Evolutionary conservation across 805 yeast genomes (phyloP), one percentile per base, ranked within the genome.

Genomic region (Wickerhamiella occidentalis): DNA sequence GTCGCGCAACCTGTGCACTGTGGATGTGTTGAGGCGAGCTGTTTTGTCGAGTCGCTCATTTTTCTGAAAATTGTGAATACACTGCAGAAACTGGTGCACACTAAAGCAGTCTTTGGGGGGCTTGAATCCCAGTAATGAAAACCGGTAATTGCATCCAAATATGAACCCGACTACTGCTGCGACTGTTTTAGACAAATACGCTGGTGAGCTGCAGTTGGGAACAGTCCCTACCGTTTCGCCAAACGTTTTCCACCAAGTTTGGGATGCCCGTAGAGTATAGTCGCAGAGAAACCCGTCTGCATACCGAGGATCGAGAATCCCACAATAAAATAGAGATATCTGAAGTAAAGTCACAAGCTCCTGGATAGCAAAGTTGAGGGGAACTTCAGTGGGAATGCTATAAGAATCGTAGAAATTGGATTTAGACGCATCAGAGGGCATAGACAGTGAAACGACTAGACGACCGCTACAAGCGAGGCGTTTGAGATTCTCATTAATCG

Each of bases 251-350:
- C 97, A 90, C 96, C 97, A 90, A 41, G 72, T 69, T 1, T 63
- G 58, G 21, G 86, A 73, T 0, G 94, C 94, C 19, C 66, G 71
- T 53, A 80, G 81, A 0, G 98, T 90, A 50, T 74, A 72, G 51
- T 78, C 76, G 62, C 97, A 90, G 2, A 87, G 66, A 13, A 90
- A 67, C 0, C 98, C 97, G 65, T 92, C 96, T 50, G 85, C 84
- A 55, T 74, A 78, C 28, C 67, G 66, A 0, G 85, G 79, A 46
- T 79, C 81, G 12, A 86, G 69, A 38, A 86, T 64, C 50, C 79
- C 83, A 64, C 83, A 88, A 63, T 87, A 88, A 57, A 77, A 82
- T 21, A 90, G 70, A 37, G 83, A 75, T 1, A 79, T 78, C 64
- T 90, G 98, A 1, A 85, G 68, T 22, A 86, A 62, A 37, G 79